Evolutionary conservation across 2,329 filamentous ascomycete species (phyloP).

Genomic region (Fusarium penzigii): DNA sequence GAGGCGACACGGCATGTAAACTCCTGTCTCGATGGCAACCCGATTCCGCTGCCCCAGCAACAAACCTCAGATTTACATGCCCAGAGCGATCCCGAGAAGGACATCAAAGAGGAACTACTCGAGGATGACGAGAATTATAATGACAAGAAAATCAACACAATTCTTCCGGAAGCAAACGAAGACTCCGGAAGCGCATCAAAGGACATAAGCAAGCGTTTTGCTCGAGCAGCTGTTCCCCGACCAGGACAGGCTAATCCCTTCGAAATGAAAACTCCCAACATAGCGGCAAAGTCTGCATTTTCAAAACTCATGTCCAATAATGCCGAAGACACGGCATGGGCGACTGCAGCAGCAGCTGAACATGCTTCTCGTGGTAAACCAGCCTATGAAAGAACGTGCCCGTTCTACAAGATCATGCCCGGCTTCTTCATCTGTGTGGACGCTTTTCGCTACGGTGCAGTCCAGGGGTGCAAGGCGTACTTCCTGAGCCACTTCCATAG

Average conservation of each 20-base stretch:
- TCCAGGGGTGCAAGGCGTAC: slow-evolving; percentile 89
- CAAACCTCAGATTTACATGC: neutral
- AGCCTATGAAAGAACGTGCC: slow-evolving; percentile 86
- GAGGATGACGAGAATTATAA: neutral
- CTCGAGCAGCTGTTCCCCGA: slow-evolving; percentile 68
- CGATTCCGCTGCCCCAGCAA: slow-evolving; percentile 53
- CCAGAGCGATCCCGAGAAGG: neutral
- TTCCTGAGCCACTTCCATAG: slow-evolving; percentile 98
- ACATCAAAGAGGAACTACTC: neutral
- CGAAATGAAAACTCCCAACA: slow-evolving; percentile 45
- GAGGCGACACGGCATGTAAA: slow-evolving; percentile 87
- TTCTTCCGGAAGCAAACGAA: slow-evolving; percentile 9
- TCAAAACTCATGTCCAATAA: slow-evolving; percentile 91
- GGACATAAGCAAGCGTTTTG: slow-evolving; percentile 58
- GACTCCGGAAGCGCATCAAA: slow-evolving; percentile 36
- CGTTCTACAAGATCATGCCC: slow-evolving; percentile 98
- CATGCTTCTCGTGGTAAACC: slow-evolving; percentile 78
- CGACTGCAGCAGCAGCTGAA: slow-evolving; percentile 79
- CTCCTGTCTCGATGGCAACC: slow-evolving; percentile 82
- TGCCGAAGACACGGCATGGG: slow-evolving; percentile 89
- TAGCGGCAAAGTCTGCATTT: slow-evolving; percentile 68
- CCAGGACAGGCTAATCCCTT: slow-evolving; percentile 84
- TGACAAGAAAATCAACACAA: slow-evolving; percentile 16
- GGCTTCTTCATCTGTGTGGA: slow-evolving; percentile 93
- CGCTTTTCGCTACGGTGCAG: slow-evolving; percentile 91